A percentile compares a stretch with the other conserved stretches of the same genome.
Evolutionary conservation across 768 basidiomycete genomes (phyloP).

Genomic region (Suillus variegatus): DNA sequence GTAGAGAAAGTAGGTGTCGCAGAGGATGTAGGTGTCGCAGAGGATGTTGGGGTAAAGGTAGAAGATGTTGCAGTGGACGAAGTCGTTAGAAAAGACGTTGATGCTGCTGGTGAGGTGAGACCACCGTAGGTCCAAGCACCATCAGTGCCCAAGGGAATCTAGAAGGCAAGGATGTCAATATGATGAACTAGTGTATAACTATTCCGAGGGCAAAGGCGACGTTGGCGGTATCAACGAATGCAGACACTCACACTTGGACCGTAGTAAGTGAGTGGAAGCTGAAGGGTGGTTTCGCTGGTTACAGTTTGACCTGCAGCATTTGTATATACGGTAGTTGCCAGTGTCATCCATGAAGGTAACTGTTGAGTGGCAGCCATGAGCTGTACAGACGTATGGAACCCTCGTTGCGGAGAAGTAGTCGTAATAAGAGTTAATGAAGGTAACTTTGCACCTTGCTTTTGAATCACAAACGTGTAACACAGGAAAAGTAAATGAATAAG

Average conservation of each 20-base stretch:
- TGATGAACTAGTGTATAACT: neutral
- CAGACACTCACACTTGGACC: constrained; percentile 71
- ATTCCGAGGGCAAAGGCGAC: neutral
- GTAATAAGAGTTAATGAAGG: constrained; percentile 27
- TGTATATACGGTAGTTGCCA: constrained; percentile 51
- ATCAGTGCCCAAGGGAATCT: constrained; percentile 74
- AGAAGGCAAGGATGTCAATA: constrained; percentile 10
- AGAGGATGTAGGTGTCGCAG: constrained; percentile 28
- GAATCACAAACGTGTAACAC: constrained; percentile 4
- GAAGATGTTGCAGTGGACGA: constrained; percentile 29
- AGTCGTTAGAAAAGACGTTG: constrained; percentile 21
- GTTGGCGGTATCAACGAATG: neutral
- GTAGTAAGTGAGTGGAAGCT: constrained; percentile 76
- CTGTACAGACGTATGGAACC: constrained; percentile 13
- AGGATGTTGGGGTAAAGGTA: constrained; percentile 21
- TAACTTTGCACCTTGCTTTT: constrained; percentile 15
- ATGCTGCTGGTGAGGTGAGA: constrained; percentile 60
- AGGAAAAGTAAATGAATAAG: neutral
- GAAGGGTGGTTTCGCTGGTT: constrained; percentile 59
- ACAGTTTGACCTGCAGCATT: constrained; percentile 53
- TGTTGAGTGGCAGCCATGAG: constrained; percentile 52
- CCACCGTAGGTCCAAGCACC: constrained; percentile 75
- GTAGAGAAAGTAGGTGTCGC: constrained; percentile 15
- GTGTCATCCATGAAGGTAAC: constrained; percentile 74
- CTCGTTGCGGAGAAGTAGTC: constrained; percentile 10